Base-by-base conservation (phyloP, 371 early-diverging fungal genomes). In the Mucor piriformis region DNA sequence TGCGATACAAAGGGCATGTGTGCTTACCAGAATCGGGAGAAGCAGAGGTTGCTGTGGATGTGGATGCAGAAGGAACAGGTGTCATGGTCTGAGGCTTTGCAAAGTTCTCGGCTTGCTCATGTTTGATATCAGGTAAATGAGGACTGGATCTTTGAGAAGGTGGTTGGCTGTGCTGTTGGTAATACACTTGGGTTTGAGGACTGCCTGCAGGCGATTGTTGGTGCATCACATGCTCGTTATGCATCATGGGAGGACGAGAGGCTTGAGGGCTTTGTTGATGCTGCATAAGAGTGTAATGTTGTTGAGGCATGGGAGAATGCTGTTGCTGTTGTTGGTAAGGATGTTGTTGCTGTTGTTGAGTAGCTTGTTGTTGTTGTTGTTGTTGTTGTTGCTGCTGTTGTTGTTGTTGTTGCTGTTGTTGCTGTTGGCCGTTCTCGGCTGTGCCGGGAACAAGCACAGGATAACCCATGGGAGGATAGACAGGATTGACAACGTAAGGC, bases 61-160 rank as follows among this genome's bases (percentile, higher is more conserved):
- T 74, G 20, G 77, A 71, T 60, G 77, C 65, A 49, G 76, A 76
- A 47, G 80, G 73, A 13, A 67, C 64, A 38, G 79, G 79, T 37
- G 79, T 70, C 61, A 70, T 65, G 0, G 73, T 49, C 21, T 71
- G 71, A 13, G 59, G 57, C 47, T 63, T 69, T 35, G 33, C 50
- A 37, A 56, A 54, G 6, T 56, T 61, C 48, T 64, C 52, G 8
- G 16, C 18, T 44, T 58, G 48, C 13, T 67, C 68, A 33, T 61
- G 20, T 27, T 68, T 71, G 37, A 62, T 35, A 32, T 69, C 69
- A 43, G 69, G 60, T 16, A 61, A 59, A 25, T 71, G 69, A 51
- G 69, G 72, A 49, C 65, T 66, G 13, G 54, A 42, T 54, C 67
- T 54, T 47, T 66, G 66, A 59, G 67, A 67, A 46, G 64, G 54